A percentile compares a stretch with the other conserved stretches of the same genome.
Evolutionary conservation across 306 rosid genomes (phyloP).

Genomic region (Rosa persica): DNA sequence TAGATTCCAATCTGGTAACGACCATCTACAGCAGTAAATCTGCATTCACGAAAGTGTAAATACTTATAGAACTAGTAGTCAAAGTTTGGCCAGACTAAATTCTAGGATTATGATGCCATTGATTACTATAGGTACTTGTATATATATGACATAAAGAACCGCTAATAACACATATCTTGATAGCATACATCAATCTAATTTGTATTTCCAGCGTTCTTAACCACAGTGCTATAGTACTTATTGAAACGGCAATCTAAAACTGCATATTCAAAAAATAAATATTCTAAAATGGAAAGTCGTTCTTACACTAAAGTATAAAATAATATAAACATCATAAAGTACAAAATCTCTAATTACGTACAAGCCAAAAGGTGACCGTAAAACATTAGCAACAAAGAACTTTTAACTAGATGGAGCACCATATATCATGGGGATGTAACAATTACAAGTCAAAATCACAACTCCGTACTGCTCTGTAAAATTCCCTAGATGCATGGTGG

Average conservation of each 20-base stretch:
- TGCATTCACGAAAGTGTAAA: constrained; percentile 23
- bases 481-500: background rate
- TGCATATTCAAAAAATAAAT: background rate
- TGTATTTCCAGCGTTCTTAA: background rate
- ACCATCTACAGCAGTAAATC: constrained; percentile 97
- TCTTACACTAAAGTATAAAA: background rate
- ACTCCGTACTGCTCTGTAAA: background rate
- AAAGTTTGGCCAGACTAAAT: background rate
- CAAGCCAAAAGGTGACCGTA: background rate
- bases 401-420: background rate
- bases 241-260: background rate
- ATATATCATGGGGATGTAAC: background rate
- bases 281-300: background rate
- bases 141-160: background rate
- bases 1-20: constrained; percentile 95
- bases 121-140: background rate
- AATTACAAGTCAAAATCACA: background rate
- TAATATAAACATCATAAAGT: background rate
- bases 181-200: background rate
- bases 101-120: background rate
- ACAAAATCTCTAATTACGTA: background rate
- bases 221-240: background rate
- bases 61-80: background rate
- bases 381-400: background rate
- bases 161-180: background rate